These are phyloP conservation scores for Tilletiopsis washingtonensis DNA, from an alignment of 1,284 basidiomycete species.

Conservation along the genomic window DNA sequence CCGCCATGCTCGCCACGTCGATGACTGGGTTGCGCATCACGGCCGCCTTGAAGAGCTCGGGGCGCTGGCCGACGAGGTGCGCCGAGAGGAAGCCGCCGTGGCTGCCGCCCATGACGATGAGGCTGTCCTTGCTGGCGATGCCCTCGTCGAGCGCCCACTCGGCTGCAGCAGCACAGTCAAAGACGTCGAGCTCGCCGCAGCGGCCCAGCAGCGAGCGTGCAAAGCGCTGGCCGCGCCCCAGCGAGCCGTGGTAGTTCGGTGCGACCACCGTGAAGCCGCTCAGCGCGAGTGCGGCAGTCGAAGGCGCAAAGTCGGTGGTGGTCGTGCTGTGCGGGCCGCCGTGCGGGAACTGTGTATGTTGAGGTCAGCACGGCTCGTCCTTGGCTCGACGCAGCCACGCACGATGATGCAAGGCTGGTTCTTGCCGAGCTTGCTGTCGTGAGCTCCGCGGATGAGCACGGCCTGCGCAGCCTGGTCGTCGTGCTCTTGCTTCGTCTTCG, in stretches of 20 bases:
- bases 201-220: constrained; percentile 54
- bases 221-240: constrained; percentile 52
- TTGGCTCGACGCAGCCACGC: not conserved
- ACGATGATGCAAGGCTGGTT: too few relatives aligned
- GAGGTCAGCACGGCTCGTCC: not conserved
- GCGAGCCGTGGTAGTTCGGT: constrained; percentile 65
- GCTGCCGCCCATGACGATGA: constrained; percentile 60
- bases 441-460: too few relatives aligned
- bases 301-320: constrained; percentile 45
- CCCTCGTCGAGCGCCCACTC: constrained; percentile 54
- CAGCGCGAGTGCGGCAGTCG: constrained; percentile 4
- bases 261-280: constrained; percentile 50
- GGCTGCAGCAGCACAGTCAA: constrained; percentile 58
- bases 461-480: too few relatives aligned
- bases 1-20: constrained; percentile 53
- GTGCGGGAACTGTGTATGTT: constrained; percentile 53
- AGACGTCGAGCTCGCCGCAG: constrained; percentile 62
- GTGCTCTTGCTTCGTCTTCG: too few relatives aligned
- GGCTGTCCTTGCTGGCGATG: constrained; percentile 52
- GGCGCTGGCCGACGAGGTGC: constrained; percentile 60
- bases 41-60: constrained; percentile 58
- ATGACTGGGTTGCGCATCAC: constrained; percentile 65
- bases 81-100: constrained; percentile 65
- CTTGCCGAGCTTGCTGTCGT: too few relatives aligned
- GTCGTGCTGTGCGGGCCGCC: constrained; percentile 61